Conservation (phyloP, 2,329 filamentous ascomycete genomes). For the Phyllosticta citribraziliensis region DNA sequence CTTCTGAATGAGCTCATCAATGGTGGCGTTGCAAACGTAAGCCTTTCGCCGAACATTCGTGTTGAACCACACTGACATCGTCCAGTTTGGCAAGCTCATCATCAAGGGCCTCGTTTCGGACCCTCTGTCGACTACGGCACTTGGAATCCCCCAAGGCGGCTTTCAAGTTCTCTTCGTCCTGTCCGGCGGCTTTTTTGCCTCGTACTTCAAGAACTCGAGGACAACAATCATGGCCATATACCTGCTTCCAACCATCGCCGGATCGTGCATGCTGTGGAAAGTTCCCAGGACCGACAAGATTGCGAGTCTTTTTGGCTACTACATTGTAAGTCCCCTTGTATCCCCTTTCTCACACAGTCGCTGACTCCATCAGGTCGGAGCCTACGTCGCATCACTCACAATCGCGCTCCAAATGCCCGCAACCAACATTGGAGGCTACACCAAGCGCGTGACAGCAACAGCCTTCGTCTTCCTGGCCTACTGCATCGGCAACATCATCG, state of each 20-base stretch:
- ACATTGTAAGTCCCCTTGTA: conserved; percentile 28
- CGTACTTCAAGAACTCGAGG: conserved; percentile 40
- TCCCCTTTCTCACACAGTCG: background rate
- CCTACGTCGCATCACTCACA: conserved; percentile 43
- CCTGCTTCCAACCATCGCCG: conserved; percentile 42
- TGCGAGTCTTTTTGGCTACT: conserved; percentile 44
- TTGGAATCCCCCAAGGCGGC: conserved; percentile 46
- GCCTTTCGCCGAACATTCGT: background rate
- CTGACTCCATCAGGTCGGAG: conserved; percentile 18
- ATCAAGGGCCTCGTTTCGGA: conserved; percentile 40
- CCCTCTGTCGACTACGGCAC: conserved; percentile 38
- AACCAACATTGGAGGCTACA: conserved; percentile 40
- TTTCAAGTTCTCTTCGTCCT: conserved; percentile 47
- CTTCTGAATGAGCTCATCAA: conserved; percentile 46
- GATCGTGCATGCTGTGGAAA: conserved; percentile 42
- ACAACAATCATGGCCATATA: conserved; percentile 45
- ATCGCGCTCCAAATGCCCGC: conserved; percentile 45
- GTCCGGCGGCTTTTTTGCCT: conserved; percentile 42
- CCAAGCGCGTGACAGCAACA: conserved; percentile 37
- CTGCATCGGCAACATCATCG: conserved; percentile 39
- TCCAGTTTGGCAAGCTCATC: conserved; percentile 43
- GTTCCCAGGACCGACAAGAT: conserved; percentile 33
- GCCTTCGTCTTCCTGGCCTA: conserved; percentile 40
- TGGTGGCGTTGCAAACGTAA: conserved; percentile 40
- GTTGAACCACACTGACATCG: background rate